These are phyloP conservation scores for Ophiostoma piceae DNA, from an alignment of 2,329 filamentous ascomycete species.

Conservation along the genomic window DNA sequence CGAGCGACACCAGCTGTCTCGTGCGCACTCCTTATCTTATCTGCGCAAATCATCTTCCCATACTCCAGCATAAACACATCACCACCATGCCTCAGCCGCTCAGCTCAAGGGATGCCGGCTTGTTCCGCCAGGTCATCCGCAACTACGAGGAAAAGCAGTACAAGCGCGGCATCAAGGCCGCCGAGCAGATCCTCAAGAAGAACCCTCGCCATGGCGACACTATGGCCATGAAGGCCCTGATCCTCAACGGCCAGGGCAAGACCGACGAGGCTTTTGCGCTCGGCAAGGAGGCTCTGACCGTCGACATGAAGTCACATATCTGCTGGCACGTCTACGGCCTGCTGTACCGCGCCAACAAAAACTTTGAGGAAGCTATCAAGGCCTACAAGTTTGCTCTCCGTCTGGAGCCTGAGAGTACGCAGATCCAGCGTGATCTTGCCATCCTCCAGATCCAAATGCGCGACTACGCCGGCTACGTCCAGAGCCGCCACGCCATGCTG, in stretches of 20 bases:
- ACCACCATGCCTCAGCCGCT: constrained; percentile 65
- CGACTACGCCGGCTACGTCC: constrained; percentile 88
- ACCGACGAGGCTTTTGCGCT: constrained; percentile 90
- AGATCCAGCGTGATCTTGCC: constrained; percentile 91
- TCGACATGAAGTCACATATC: constrained; percentile 98
- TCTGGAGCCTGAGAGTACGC: constrained; percentile 87
- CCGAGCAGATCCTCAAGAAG: constrained; percentile 94
- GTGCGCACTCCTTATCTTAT: constrained; percentile 13
- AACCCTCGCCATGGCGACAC: constrained; percentile 96
- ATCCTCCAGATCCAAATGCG: constrained; percentile 94
- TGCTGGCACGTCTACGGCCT: constrained; percentile 99
- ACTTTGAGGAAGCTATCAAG: constrained; percentile 98
- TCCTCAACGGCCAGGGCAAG: constrained; percentile 88
- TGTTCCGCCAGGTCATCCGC: constrained; percentile 92
- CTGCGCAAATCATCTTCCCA: not conserved
- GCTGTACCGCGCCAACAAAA: constrained; percentile 88
- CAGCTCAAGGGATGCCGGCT: constrained; percentile 81
- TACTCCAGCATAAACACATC: constrained; percentile 25
- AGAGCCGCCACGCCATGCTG: constrained; percentile 83
- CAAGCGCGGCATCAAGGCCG: constrained; percentile 87
- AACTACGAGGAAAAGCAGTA: constrained; percentile 98
- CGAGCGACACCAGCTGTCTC: constrained; percentile 14
- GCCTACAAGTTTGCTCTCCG: constrained; percentile 94
- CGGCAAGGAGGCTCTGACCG: constrained; percentile 84
- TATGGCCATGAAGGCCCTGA: constrained; percentile 97